Conservation (phyloP, 1,139 yeast genomes). For the Zygoascus hellenicus region DNA sequence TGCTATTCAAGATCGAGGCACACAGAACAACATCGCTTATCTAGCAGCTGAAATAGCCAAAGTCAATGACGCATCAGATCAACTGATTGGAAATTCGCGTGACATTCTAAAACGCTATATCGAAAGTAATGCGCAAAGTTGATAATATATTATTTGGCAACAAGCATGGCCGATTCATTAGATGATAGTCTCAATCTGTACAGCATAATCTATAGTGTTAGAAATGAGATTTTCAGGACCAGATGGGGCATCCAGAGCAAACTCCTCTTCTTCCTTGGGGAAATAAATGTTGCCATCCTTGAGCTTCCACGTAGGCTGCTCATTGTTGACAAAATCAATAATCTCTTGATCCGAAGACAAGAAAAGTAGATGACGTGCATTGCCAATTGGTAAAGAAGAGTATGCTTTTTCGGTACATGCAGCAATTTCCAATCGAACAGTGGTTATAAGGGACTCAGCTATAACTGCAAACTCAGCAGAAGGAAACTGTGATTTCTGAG, state of each 20-base stretch:
- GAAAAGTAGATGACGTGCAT: conserved; percentile 76
- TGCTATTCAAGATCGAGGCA: not conserved
- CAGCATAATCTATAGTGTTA: conserved; percentile 72
- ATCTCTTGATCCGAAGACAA: conserved; percentile 64
- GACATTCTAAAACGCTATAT: not conserved
- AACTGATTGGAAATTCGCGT: not conserved
- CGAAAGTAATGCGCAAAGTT: not conserved
- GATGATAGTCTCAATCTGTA: conserved; percentile 80
- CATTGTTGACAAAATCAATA: conserved; percentile 48
- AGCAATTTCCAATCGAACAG: conserved; percentile 86
- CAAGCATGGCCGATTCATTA: conserved; percentile 28
- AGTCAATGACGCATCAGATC: not conserved
- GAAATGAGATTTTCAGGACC: conserved; percentile 46
- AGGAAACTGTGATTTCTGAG: conserved; percentile 42
- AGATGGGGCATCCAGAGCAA: conserved; percentile 27
- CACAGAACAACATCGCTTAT: conserved; percentile 8
- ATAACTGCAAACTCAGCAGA: conserved; percentile 40
- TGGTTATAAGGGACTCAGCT: conserved; percentile 52
- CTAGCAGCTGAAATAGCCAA: conserved; percentile 3
- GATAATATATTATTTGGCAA: not conserved
- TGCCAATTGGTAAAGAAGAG: conserved; percentile 66
- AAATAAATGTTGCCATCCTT: conserved; percentile 58
- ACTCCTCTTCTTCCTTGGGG: conserved; percentile 28
- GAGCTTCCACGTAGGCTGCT: conserved; percentile 57
- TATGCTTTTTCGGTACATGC: conserved; percentile 78